Percentiles rank a stretch among this genome's conserved stretches.
phyloP scores from a whole-genome alignment of 495 filamentous ascomycete species.

The Penicillium tannophilum region DNA sequence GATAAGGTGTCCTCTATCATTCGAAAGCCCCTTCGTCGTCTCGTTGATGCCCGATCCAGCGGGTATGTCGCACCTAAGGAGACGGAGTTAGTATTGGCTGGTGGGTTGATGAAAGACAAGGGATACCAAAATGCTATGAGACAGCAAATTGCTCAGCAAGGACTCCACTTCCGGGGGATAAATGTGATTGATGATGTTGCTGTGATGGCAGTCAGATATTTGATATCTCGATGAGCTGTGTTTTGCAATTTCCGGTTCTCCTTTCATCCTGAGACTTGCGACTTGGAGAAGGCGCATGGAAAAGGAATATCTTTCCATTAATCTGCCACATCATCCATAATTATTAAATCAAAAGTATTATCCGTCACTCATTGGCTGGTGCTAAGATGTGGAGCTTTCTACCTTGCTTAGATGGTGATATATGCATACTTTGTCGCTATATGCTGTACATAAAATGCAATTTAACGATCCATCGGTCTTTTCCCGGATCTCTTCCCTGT shows the following conservation, averaged over 20 bases:
- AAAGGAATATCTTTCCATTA: not conserved
- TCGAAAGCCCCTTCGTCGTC: conserved; percentile 21
- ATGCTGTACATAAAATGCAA: too few relatives aligned
- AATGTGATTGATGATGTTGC: conserved; percentile 23
- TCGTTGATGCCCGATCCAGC: conserved; percentile 19
- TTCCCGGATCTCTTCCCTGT: too few relatives aligned
- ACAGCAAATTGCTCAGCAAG: conserved; percentile 7
- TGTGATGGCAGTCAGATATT: conserved; percentile 5
- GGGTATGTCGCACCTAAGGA: conserved; percentile 18
- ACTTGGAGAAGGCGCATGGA: too few relatives aligned
- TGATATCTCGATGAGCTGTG: not conserved
- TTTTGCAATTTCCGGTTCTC: not conserved
- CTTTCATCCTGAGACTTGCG: too few relatives aligned
- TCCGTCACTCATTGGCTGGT: too few relatives aligned
- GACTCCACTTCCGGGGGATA: conserved; percentile 14
- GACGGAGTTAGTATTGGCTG: conserved; percentile 28
- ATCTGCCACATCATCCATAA: too few relatives aligned
- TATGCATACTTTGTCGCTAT: too few relatives aligned
- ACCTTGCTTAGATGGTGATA: too few relatives aligned
- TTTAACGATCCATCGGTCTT: too few relatives aligned
- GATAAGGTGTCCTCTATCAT: conserved; percentile 22
- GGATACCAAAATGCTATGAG: conserved; percentile 20
- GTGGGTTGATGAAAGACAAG: conserved; percentile 29
- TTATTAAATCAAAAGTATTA: too few relatives aligned
- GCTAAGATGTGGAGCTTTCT: too few relatives aligned